These are phyloP conservation scores for Westerdykella aurantiaca DNA, from an alignment of 2,329 filamentous ascomycete species.

Conservation along the genomic window DNA sequence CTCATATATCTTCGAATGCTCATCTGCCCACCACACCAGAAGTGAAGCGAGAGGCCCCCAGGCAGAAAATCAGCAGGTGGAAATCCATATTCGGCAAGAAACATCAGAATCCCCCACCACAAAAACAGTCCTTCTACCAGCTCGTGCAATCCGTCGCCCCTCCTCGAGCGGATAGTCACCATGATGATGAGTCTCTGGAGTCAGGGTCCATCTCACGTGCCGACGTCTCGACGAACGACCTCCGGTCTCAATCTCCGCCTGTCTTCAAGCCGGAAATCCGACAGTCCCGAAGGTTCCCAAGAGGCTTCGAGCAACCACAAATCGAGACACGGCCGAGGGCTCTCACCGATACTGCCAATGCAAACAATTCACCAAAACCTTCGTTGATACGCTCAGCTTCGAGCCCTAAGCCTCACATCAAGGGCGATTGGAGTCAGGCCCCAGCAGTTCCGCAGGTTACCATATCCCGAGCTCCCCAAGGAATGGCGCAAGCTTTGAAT, in stretches of 20 bases:
- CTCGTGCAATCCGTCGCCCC: conserved; percentile 20
- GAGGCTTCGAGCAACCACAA: conserved; percentile 12
- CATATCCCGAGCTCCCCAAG: conserved; percentile 9
- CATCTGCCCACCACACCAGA: conserved; percentile 4
- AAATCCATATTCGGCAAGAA: conserved; percentile 36
- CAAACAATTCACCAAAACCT: conserved; percentile 11
- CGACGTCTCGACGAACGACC: conserved; percentile 8
- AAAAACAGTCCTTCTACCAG: conserved; percentile 33
- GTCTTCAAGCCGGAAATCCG: conserved; percentile 27
- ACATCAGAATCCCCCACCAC: conserved; percentile 15
- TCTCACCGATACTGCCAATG: conserved; percentile 13
- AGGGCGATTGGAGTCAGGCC: conserved; percentile 3
- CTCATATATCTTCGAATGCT: conserved; percentile 13
- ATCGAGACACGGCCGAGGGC: conserved; percentile 17
- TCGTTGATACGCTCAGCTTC: conserved; percentile 12
- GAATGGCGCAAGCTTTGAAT: conserved; percentile 5
- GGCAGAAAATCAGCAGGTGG: conserved; percentile 36
- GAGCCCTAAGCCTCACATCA: conserved; percentile 18
- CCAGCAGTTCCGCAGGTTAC: conserved; percentile 16
- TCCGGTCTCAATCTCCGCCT: conserved; percentile 19
- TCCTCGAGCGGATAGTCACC: conserved; percentile 28
- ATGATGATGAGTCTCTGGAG: conserved; percentile 24
- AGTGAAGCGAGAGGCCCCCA: conserved; percentile 15
- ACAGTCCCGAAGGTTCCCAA: conserved; percentile 23
- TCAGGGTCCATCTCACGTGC: conserved; percentile 11